Base-by-base conservation (phyloP, 208 protist genomes). In the Leishmania martiniquensis region DNA sequence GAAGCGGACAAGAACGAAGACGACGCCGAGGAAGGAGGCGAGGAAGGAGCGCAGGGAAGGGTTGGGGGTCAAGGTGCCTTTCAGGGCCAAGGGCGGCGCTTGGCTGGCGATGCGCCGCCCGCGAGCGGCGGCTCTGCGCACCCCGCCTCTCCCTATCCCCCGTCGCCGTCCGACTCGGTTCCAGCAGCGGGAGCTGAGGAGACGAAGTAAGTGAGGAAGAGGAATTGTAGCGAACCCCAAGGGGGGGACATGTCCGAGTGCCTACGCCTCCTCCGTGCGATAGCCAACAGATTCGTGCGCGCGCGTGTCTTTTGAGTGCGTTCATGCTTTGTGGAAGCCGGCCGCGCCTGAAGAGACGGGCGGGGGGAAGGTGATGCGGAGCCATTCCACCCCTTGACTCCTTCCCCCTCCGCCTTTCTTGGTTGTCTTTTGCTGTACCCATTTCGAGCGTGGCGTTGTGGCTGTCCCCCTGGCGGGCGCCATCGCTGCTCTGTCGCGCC, bases 41-140 rank as follows among this genome's bases (percentile, higher is more conserved):
- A 66, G 32, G 52, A 47, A 74, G 34, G 65, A 69, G 5, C 20
- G 37, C 69, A 55, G 72, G 47, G 34, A 57, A 59, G 71, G 34
- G 25, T 9, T 13, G 60, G 9, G 10, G 57, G 34, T 20, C 42
- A 51, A 17, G 54, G 68, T 59, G 79, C 68, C 13, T 83, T 83
- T 47, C 68, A 83, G 34, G 79, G 79, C 0, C 79, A 78, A 62
- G 79, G 79, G 32, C 66, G 74, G 13, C 79, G 79, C 39, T 71
- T 83, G 34, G 68, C 79, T 10, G 79, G 62, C 4, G 69, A 79
- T 29, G 73, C 55, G 5, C 44, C 72, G 57, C 25, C 72, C 7
- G n/a, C 51, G 9, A 55, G 29, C 34, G 49, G 22, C n/a, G n/a
- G 1, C 39, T 63, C 34, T 52, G 25, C 75, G 6, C 42, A 54